Evolutionary conservation across 2,329 filamentous ascomycete species (phyloP).

Genomic region (Hypoxylon sp.): DNA sequence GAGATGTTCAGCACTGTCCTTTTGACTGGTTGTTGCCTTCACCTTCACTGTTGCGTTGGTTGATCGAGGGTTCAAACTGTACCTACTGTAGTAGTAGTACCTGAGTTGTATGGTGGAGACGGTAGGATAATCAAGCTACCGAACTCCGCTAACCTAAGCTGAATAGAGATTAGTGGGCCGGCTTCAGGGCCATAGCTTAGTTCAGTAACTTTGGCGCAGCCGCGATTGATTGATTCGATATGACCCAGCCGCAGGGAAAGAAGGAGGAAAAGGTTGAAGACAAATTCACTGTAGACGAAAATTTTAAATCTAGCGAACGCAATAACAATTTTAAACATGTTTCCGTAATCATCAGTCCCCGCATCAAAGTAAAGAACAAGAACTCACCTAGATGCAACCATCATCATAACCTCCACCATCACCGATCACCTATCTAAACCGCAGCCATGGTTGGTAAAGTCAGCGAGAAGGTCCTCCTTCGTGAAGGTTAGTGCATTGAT

Average conservation of each 20-base stretch:
- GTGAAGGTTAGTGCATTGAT: slow-evolving; percentile 66
- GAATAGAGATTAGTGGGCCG: slow-evolving; percentile 28
- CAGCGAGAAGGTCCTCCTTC: slow-evolving; percentile 74
- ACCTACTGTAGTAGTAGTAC: not conserved
- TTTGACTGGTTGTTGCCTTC: no score
- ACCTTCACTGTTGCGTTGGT: not conserved
- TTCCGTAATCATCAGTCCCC: slow-evolving; percentile 22
- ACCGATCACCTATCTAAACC: slow-evolving; percentile 27
- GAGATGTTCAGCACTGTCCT: no score
- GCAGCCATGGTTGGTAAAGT: slow-evolving; percentile 73
- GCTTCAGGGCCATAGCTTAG: slow-evolving; percentile 16
- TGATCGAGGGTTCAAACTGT: not conserved
- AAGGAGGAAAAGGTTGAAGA: slow-evolving; percentile 37
- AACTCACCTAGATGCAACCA: slow-evolving; percentile 24
- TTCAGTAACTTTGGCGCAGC: slow-evolving; percentile 27
- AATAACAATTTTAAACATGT: slow-evolving; percentile 29
- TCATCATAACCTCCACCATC: slow-evolving; percentile 25
- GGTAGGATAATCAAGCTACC: slow-evolving; percentile 40
- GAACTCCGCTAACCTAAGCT: slow-evolving; percentile 19
- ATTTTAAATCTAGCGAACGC: slow-evolving; percentile 14
- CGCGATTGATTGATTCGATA: slow-evolving; percentile 41
- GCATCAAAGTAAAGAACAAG: slow-evolving; percentile 16
- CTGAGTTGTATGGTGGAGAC: not conserved
- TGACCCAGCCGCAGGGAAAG: slow-evolving; percentile 36
- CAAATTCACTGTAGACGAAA: slow-evolving; percentile 34